These are phyloP conservation scores for Wolfiporia cocos DNA, from an alignment of 1,284 basidiomycete species.

Conservation along the genomic window DNA sequence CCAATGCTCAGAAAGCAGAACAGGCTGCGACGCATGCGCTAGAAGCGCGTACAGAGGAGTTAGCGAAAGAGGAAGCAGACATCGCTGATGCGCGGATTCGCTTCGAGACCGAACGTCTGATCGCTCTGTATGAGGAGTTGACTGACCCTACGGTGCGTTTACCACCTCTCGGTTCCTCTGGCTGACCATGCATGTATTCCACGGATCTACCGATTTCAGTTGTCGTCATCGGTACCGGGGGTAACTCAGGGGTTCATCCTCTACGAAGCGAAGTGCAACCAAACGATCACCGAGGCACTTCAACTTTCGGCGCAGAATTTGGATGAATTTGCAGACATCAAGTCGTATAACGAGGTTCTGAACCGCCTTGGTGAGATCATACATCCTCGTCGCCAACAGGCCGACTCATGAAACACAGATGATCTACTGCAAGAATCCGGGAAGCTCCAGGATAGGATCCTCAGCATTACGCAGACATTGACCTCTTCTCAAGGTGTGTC, in stretches of 20 bases:
- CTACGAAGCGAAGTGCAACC: conserved; percentile 8
- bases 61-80: conserved; percentile 17
- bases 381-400: too few species aligned
- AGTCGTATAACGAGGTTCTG: conserved; percentile 10
- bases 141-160: conserved; percentile 7
- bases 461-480: not conserved
- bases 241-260: conserved; percentile 9
- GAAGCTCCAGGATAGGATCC: conserved; percentile 4
- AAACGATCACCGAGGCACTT: conserved; percentile 7
- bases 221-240: conserved; percentile 9
- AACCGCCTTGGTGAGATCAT: conserved; percentile 11
- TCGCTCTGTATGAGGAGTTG: conserved; percentile 22
- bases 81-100: conserved; percentile 20
- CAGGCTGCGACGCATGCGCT: conserved; percentile 8
- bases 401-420: too few species aligned
- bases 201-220: conserved; percentile 3
- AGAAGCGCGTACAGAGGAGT: conserved; percentile 6
- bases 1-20: conserved; percentile 6
- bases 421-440: not conserved
- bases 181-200: too few species aligned
- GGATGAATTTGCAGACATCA: conserved; percentile 11
- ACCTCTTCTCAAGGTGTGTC: not conserved
- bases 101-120: conserved; percentile 18
- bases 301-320: conserved; percentile 8
- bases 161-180: too few species aligned